These are phyloP conservation scores for Alternaria alternata DNA, from an alignment of 2,329 filamentous ascomycete species.

Conservation along the genomic window DNA sequence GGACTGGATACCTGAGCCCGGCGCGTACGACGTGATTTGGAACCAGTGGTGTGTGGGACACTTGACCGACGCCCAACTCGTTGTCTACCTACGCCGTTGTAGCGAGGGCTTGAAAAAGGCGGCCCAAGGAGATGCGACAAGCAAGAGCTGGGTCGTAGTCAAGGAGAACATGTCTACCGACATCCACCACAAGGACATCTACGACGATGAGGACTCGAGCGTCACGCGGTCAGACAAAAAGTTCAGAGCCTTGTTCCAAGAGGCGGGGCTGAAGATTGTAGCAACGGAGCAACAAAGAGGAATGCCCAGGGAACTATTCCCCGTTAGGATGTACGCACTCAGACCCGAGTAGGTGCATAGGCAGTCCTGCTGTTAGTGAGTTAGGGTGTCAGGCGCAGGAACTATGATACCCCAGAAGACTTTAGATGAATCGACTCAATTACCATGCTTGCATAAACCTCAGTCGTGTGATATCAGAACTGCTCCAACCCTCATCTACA, in stretches of 20 bases:
- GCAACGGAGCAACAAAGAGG: constrained; percentile 59
- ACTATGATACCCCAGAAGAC: constrained; percentile 12
- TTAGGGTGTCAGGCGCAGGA: constrained; percentile 7
- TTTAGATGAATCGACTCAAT: constrained; percentile 1
- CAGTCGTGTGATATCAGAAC: constrained; percentile 3
- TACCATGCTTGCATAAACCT: not conserved
- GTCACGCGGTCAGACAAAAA: constrained; percentile 80
- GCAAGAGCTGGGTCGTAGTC: constrained; percentile 68
- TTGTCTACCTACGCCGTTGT: constrained; percentile 71
- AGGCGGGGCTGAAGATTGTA: constrained; percentile 70
- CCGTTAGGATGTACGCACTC: constrained; percentile 81
- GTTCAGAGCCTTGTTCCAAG: constrained; percentile 72
- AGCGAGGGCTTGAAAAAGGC: constrained; percentile 55
- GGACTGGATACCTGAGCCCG: constrained; percentile 64
- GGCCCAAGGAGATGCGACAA: constrained; percentile 42
- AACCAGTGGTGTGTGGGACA: constrained; percentile 91
- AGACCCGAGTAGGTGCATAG: constrained; percentile 56
- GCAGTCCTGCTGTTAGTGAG: not conserved
- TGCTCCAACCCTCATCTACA: constrained; percentile 3
- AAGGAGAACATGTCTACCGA: constrained; percentile 80
- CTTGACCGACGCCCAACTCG: constrained; percentile 76
- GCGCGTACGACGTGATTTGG: constrained; percentile 82
- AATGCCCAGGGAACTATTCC: constrained; percentile 73
- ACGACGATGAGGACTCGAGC: constrained; percentile 77
- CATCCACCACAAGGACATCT: constrained; percentile 67